Conservation (phyloP, 2,329 filamentous ascomycete species). For the Phoma herbarum region DNA sequence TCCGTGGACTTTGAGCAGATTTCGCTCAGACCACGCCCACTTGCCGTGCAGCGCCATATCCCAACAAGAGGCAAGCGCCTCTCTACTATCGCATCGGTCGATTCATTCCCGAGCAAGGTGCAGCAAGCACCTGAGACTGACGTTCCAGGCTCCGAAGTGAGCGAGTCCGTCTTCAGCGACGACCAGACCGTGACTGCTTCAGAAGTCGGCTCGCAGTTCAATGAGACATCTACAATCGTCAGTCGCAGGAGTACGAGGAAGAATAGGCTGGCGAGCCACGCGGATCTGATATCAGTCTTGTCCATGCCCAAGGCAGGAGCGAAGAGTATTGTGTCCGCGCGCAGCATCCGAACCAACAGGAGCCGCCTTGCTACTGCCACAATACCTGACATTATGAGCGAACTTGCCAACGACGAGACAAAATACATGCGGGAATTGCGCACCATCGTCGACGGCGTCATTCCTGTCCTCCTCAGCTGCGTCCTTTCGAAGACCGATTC, state of each 20-base stretch:
- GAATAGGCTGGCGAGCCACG: constrained; percentile 85
- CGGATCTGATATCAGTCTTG: constrained; percentile 91
- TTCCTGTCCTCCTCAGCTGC: constrained; percentile 88
- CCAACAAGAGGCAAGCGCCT: constrained; percentile 64
- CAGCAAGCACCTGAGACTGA: constrained; percentile 42
- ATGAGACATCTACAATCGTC: constrained; percentile 50
- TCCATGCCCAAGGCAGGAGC: constrained; percentile 73
- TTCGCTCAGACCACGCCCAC: constrained; percentile 43
- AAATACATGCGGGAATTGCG: constrained; percentile 91
- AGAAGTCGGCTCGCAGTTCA: constrained; percentile 41
- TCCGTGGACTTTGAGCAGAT: constrained; percentile 44
- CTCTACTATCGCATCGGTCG: constrained; percentile 67
- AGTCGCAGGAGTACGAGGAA: constrained; percentile 59
- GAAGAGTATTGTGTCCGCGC: constrained; percentile 76
- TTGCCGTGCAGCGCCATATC: constrained; percentile 56
- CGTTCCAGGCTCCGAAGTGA: constrained; percentile 37
- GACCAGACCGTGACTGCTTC: constrained; percentile 36
- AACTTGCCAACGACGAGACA: constrained; percentile 82
- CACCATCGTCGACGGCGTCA: constrained; percentile 92
- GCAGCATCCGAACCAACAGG: constrained; percentile 78
- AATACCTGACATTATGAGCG: constrained; percentile 77
- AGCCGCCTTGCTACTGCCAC: constrained; percentile 73
- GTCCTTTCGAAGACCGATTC: constrained; percentile 77
- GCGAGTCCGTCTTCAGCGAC: constrained; percentile 32
- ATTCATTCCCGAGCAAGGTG: constrained; percentile 57